These are phyloP conservation scores for Bacidia rubella DNA, from an alignment of 495 filamentous ascomycete genomes.

Conservation along the genomic window DNA sequence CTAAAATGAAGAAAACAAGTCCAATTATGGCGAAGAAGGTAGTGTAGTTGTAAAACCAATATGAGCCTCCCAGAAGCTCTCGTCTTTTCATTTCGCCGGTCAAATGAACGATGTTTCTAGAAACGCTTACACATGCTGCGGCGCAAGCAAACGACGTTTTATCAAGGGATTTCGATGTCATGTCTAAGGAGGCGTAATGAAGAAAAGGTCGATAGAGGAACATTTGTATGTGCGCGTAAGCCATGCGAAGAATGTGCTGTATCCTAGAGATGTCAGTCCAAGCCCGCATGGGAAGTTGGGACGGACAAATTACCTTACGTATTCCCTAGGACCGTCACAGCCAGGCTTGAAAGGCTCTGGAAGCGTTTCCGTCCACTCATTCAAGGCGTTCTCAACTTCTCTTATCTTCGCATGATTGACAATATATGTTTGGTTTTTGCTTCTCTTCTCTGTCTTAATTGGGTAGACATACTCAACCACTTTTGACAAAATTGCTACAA, in stretches of 20 bases:
- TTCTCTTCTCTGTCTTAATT: conserved; percentile 50
- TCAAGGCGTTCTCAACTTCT: conserved; percentile 79
- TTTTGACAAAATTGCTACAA: conserved; percentile 69
- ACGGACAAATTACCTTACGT: conserved; percentile 59
- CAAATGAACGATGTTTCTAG: conserved; percentile 88
- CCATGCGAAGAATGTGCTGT: conserved; percentile 75
- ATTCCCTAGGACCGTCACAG: conserved; percentile 54
- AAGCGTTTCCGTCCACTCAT: conserved; percentile 69
- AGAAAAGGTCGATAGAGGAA: conserved; percentile 91
- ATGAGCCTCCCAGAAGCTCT: conserved; percentile 72
- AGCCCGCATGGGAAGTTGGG: neutral
- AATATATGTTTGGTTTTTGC: conserved; percentile 55
- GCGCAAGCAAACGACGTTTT: conserved; percentile 84
- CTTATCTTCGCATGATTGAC: conserved; percentile 80
- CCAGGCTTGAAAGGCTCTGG: conserved; percentile 63
- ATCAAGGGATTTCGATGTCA: conserved; percentile 56
- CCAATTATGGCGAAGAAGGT: conserved; percentile 90
- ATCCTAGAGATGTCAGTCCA: conserved; percentile 39
- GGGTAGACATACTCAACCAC: conserved; percentile 86
- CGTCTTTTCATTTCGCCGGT: conserved; percentile 77
- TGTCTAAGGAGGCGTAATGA: conserved; percentile 73
- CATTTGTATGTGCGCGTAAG: conserved; percentile 85
- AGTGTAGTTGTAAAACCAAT: conserved; percentile 96
- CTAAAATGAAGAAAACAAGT: conserved; percentile 76
- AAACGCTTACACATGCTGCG: conserved; percentile 81